A percentile compares a stretch with the other conserved stretches of the same genome.
Evolutionary conservation across 148 eudicot genomes (phyloP).

Genomic region (Vaccinium vitisidaea): DNA sequence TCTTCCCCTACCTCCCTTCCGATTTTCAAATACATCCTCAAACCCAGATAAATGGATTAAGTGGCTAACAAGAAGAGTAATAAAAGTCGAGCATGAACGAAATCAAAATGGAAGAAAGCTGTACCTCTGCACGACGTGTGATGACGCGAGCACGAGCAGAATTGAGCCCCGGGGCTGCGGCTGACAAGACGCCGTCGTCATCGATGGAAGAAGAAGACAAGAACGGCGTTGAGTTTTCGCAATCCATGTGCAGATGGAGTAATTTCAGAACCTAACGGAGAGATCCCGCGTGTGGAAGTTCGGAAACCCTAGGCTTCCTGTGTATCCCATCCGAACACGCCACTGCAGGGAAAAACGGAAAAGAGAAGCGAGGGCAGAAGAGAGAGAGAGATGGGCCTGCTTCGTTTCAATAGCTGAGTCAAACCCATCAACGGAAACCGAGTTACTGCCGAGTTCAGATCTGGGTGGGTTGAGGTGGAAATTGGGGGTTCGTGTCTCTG

Average conservation of each 20-base stretch:
- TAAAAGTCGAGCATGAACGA: no score
- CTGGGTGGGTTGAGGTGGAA: conserved; percentile 66
- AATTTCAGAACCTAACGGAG: background rate
- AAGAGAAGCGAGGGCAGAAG: no score
- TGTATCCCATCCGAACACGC: no score
- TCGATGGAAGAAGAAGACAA: conserved; percentile 31
- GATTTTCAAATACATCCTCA: no score
- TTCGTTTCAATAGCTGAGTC: conserved; percentile 47
- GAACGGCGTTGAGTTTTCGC: conserved; percentile 41
- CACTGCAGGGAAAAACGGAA: no score
- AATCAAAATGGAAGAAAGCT: no score
- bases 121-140: no score
- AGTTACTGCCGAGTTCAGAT: conserved; percentile 47
- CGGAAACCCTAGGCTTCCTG: conserved; percentile 11
- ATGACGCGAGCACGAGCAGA: no score
- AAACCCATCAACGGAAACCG: conserved; percentile 37
- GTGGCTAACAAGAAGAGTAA: no score
- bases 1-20: no score
- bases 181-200: conserved; percentile 33
- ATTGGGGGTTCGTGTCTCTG: conserved; percentile 17
- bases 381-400: conserved; percentile 24
- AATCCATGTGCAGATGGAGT: conserved; percentile 66
- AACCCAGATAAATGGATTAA: no score
- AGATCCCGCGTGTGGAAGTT: background rate
- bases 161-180: no score